Evolutionary conservation across 176 grass and related monocot genomes (phyloP), one percentile per base, ranked within the genome.

Genomic region (Oryza longistaminata): DNA sequence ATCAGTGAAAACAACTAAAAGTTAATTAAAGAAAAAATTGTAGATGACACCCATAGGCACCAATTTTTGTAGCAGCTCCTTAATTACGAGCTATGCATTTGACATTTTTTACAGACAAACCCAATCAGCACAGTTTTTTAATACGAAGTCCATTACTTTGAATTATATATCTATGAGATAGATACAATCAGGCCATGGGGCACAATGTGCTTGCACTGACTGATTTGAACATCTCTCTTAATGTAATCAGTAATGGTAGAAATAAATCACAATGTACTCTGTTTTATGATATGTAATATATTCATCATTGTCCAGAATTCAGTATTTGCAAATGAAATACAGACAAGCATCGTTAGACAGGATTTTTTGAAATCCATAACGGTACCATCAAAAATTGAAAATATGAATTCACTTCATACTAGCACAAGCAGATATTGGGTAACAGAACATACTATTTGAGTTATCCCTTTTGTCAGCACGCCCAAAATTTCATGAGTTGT

Each of bases 401-500:
- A 70, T 71, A 44, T 29, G 34, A 45, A 68, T 35, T 11, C 75
- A 83, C 50, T 42, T 53, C 58, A 27, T 79, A 84, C 68, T 35
- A 75, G 26, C 13, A 85, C 9, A 68, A 75, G 37, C 16, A 81
- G 43, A 33, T 43, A 87, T 3, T 31, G 53, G 48, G 14, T 39
- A 29, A 77, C 15, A 85, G n/a, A 66, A 78, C 91, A 81, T 97
- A 97, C 96, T 78, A 98, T 98, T 86, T 98, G 96, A 6, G 89
- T 92, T 71, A 92, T 92, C 60, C 91, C 96, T 87, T 98, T 94
- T n/a, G 93, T 98, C 78, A 95, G 88, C 62, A 90, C 93, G 44
- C 96, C 96, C 68, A 98, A 92, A 81, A 93, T 83, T 88, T 98
- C 96, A 67, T 94, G 96, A 61, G 91, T 95, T 17, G 96, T 98